These are phyloP conservation scores for Boletus semigastroideus DNA, from an alignment of 1,284 basidiomycete genomes.

Conservation along the genomic window DNA sequence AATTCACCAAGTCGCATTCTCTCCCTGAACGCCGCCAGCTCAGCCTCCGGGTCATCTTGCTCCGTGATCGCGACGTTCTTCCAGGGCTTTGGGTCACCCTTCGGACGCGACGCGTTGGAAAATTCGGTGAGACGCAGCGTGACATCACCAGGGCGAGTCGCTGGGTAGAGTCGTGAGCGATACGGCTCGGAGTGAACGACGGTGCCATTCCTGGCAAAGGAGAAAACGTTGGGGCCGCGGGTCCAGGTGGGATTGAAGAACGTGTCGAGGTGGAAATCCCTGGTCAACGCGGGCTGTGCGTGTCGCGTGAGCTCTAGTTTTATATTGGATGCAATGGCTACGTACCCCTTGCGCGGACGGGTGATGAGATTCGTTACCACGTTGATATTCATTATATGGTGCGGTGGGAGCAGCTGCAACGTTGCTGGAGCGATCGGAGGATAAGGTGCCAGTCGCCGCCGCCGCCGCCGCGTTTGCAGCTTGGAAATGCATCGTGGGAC, in stretches of 20 bases:
- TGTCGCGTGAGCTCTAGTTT: neutral
- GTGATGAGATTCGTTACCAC: neutral
- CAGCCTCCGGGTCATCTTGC: constrained; percentile 15
- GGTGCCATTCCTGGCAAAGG: constrained; percentile 13
- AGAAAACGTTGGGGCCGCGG: constrained; percentile 16
- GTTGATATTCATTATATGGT: neutral
- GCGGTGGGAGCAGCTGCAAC: neutral
- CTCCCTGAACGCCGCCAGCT: neutral
- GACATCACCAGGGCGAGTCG: neutral
- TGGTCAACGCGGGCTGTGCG: neutral
- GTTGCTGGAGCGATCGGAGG: neutral
- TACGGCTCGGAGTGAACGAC: constrained; percentile 8
- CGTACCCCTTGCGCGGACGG: neutral
- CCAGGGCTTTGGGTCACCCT: constrained; percentile 11
- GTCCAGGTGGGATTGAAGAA: constrained; percentile 26
- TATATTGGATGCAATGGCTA: neutral
- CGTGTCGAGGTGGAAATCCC: constrained; percentile 22
- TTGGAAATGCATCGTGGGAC: too few species aligned
- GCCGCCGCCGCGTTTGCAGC: too few species aligned
- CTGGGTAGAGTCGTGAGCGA: too few species aligned
- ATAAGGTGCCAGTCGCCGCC: too few species aligned
- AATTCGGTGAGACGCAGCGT: neutral
- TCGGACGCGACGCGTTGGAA: neutral
- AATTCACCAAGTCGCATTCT: neutral
- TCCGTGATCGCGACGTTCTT: constrained; percentile 21